These are phyloP conservation scores for Avena atlantica DNA, from an alignment of 176 grass and related monocot species.

Conservation along the genomic window DNA sequence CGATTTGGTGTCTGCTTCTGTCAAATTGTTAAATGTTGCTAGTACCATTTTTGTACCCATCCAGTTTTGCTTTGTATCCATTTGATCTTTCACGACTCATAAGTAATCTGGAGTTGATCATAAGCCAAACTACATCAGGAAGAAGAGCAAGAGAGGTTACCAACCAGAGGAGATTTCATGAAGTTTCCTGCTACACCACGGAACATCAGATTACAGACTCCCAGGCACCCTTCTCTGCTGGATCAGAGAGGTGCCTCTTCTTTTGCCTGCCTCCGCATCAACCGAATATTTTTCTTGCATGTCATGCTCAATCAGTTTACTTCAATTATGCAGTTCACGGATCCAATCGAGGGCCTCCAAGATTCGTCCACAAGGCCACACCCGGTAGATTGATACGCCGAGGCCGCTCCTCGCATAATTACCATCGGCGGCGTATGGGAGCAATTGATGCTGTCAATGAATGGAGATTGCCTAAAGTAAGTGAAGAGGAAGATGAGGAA, in stretches of 20 bases:
- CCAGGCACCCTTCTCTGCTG: conserved; percentile 48
- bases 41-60: neutral
- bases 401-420: conserved; percentile 51
- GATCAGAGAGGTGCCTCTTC: conserved; percentile 41
- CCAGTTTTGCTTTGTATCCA: conserved; percentile 24
- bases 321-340: conserved; percentile 49
- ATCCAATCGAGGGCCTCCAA: conserved; percentile 46
- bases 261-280: conserved; percentile 24
- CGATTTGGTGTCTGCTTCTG: conserved; percentile 14
- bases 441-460: conserved; percentile 58
- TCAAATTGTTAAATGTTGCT: conserved; percentile 10
- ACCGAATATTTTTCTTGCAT: conserved; percentile 18
- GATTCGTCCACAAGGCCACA: conserved; percentile 51
- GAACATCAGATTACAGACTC: conserved; percentile 49
- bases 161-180: conserved; percentile 50
- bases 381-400: conserved; percentile 54
- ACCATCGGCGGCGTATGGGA: conserved; percentile 34
- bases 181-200: conserved; percentile 49
- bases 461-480: conserved; percentile 66
- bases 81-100: conserved; percentile 24
- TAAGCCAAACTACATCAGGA: conserved; percentile 32
- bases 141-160: conserved; percentile 40
- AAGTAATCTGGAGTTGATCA: neutral
- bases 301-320: conserved; percentile 17
- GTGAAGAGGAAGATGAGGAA: conserved; percentile 53